A percentile compares a stretch with the other conserved stretches of the same genome.
These are phyloP conservation scores for Phytophthora lateralis DNA, from an alignment of 352 stramenopile species.

Conservation along the genomic window DNA sequence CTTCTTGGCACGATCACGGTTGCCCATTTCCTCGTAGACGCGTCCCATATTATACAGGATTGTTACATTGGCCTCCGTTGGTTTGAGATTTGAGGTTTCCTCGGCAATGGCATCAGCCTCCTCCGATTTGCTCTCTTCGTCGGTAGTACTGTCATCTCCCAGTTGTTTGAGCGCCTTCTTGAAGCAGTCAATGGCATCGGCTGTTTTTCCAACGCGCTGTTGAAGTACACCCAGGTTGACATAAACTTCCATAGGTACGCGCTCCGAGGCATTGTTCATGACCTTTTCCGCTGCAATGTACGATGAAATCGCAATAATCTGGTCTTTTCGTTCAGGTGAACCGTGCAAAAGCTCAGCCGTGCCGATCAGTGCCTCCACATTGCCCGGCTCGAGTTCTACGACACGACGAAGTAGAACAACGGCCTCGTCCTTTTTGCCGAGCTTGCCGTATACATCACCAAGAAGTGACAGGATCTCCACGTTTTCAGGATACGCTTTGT, in stretches of 20 bases:
- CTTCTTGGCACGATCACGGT: slow-evolving; percentile 89
- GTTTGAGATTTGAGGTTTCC: slow-evolving; percentile 46
- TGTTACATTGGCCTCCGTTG: slow-evolving; percentile 87
- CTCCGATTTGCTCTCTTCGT: slow-evolving; percentile 47
- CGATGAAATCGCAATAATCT: slow-evolving; percentile 90
- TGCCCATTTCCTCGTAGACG: slow-evolving; percentile 93
- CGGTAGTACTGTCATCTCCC: slow-evolving; percentile 35
- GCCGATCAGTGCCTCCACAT: slow-evolving; percentile 84
- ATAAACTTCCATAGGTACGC: slow-evolving; percentile 84
- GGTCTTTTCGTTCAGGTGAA: slow-evolving; percentile 84
- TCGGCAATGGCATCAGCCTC: slow-evolving; percentile 47
- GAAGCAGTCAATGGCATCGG: slow-evolving; percentile 93
- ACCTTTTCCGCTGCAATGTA: slow-evolving; percentile 90
- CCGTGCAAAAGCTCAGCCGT: slow-evolving; percentile 82
- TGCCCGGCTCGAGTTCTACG: slow-evolving; percentile 84
- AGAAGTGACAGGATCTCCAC: slow-evolving; percentile 85
- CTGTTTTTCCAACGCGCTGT: slow-evolving; percentile 85
- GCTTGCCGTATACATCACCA: slow-evolving; percentile 80
- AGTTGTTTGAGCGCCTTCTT: slow-evolving; percentile 73
- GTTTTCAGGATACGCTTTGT: slow-evolving; percentile 90
- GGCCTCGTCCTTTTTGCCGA: slow-evolving; percentile 83
- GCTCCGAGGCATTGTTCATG: slow-evolving; percentile 83
- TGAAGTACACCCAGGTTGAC: slow-evolving; percentile 86
- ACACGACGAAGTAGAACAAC: slow-evolving; percentile 82
- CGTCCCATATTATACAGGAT: slow-evolving; percentile 97